Conservation (phyloP, 2,329 filamentous ascomycete genomes). For the Falciphora oryzae region DNA sequence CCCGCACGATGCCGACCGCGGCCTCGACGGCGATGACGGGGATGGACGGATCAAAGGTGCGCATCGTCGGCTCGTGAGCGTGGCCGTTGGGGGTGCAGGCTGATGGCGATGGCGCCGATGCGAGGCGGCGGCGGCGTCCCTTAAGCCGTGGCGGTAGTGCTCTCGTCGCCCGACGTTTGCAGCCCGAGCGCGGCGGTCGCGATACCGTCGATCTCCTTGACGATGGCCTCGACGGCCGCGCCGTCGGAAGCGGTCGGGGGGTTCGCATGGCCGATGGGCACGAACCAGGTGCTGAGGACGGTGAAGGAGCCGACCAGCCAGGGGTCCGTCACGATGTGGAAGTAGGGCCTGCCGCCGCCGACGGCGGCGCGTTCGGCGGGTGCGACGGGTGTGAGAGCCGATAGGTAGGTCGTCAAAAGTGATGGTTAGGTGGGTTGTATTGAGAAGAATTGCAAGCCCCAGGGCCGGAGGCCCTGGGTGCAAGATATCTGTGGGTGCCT, state of each 20-base stretch:
- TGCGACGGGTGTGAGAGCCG: too few species aligned
- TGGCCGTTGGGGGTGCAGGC: neutral
- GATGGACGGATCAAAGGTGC: conserved; percentile 1
- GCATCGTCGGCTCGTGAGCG: neutral
- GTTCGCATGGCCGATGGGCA: conserved; percentile 7
- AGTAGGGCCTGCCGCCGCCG: too few species aligned
- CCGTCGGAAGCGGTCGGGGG: conserved; percentile 11
- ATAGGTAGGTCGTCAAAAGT: too few species aligned
- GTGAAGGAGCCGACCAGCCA: conserved; percentile 11
- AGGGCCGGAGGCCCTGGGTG: too few species aligned
- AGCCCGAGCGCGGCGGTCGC: too few species aligned
- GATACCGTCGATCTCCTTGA: conserved; percentile 13
- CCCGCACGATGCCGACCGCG: neutral
- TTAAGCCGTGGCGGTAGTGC: too few species aligned
- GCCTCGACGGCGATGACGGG: neutral
- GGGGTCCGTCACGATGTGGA: conserved; percentile 10
- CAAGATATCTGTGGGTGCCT: too few species aligned
- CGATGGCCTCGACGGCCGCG: conserved; percentile 14
- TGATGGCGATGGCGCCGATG: neutral
- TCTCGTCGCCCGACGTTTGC: too few species aligned
- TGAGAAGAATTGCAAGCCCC: too few species aligned
- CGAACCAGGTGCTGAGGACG: conserved; percentile 8
- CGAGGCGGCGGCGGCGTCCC: neutral
- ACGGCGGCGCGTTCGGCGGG: too few species aligned
- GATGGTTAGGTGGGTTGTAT: too few species aligned